A percentile compares a stretch with the other conserved stretches of the same genome.
phyloP scores from a whole-genome alignment of 192 early-diverging fungal species.

The Gamsiella multidivaricata region DNA sequence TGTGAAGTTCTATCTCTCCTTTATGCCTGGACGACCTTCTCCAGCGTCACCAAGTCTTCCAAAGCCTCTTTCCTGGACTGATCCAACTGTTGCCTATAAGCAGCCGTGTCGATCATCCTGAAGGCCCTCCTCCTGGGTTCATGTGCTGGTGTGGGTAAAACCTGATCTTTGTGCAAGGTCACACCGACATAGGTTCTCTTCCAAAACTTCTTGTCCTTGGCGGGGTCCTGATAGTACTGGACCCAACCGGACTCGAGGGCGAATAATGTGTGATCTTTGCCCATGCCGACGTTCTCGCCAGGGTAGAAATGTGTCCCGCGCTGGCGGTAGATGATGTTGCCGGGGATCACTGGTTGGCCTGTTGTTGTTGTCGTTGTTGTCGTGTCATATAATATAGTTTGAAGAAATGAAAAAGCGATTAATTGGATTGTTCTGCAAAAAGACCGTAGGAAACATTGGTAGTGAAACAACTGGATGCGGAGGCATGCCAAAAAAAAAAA shows the following conservation, averaged over 20 bases:
- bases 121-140: slow-evolving; percentile 78
- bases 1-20: neutral
- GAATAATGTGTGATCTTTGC: slow-evolving; percentile 83
- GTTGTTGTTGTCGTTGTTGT: too few species aligned
- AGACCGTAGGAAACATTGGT: too few species aligned
- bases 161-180: slow-evolving; percentile 67
- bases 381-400: too few species aligned
- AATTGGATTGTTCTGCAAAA: too few species aligned
- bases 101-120: slow-evolving; percentile 68
- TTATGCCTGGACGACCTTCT: slow-evolving; percentile 47
- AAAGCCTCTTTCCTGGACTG: slow-evolving; percentile 46
- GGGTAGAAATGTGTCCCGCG: slow-evolving; percentile 82
- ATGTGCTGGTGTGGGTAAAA: slow-evolving; percentile 68
- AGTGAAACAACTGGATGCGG: too few species aligned
- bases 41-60: slow-evolving; percentile 35
- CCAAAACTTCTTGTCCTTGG: slow-evolving; percentile 64
- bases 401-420: neutral
- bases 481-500: too few species aligned
- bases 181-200: slow-evolving; percentile 77
- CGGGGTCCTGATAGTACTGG: slow-evolving; percentile 76
- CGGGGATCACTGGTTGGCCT: slow-evolving; percentile 76
- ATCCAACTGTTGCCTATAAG: slow-evolving; percentile 39
- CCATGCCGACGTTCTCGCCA: slow-evolving; percentile 81
- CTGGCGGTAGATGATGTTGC: slow-evolving; percentile 86
- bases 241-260: slow-evolving; percentile 79